These are phyloP conservation scores for Leccinum sublutescens DNA, from an alignment of 768 basidiomycete species.

Conservation along the genomic window DNA sequence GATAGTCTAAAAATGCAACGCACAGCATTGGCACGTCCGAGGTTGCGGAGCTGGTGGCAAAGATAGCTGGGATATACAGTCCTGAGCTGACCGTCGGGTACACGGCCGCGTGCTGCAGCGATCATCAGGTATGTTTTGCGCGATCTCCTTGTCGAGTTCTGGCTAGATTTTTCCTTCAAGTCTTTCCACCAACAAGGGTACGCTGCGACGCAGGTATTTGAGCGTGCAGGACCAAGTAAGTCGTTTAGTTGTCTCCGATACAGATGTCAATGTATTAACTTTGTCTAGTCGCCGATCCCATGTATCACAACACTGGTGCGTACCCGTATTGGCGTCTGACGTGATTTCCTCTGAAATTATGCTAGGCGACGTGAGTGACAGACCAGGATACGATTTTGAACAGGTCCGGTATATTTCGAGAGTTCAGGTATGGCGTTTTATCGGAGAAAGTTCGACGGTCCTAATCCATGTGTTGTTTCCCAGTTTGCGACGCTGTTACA, in stretches of 20 bases:
- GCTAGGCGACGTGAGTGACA: slow-evolving; percentile 72
- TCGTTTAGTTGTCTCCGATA: neutral
- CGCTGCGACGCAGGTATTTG: slow-evolving; percentile 85
- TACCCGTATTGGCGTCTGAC: slow-evolving; percentile 3
- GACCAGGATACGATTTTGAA: slow-evolving; percentile 78
- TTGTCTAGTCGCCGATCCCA: slow-evolving; percentile 72
- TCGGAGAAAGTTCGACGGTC: neutral
- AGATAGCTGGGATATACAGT: slow-evolving; percentile 75
- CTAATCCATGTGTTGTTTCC: neutral
- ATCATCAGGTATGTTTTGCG: slow-evolving; percentile 63
- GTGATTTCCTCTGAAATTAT: neutral
- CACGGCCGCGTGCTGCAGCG: slow-evolving; percentile 84
- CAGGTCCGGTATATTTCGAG: slow-evolving; percentile 84
- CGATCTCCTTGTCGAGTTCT: neutral
- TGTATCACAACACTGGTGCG: slow-evolving; percentile 83
- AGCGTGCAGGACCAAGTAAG: slow-evolving; percentile 74
- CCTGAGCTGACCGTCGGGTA: slow-evolving; percentile 73
- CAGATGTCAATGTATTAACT: neutral
- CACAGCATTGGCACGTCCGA: slow-evolving; percentile 75
- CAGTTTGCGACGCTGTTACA: slow-evolving; percentile 73
- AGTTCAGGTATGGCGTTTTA: slow-evolving; percentile 60
- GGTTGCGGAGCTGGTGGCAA: slow-evolving; percentile 71
- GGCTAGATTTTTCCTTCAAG: slow-evolving; percentile 33
- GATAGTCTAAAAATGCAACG: neutral
- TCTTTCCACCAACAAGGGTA: slow-evolving; percentile 82